Conservation (phyloP, 2,329 filamentous ascomycete genomes). For the Trichocomaceae sp. region DNA sequence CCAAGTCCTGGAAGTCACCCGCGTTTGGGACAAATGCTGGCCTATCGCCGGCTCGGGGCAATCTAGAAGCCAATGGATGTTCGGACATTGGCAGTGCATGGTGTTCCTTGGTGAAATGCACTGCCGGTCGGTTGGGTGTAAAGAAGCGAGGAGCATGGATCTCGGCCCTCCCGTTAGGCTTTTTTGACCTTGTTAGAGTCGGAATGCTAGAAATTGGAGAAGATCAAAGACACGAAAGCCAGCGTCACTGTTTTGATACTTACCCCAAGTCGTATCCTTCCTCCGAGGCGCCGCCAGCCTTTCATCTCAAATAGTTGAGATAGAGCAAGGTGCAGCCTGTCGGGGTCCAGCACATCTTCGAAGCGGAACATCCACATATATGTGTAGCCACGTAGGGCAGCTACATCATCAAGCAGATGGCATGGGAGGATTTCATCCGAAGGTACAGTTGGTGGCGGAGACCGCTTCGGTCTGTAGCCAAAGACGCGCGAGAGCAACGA, state of each 20-base stretch:
- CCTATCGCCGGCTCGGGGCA: conserved; percentile 1
- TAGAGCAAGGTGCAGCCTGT: neutral
- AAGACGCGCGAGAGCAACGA: neutral
- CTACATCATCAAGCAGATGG: neutral
- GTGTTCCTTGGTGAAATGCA: conserved; percentile 4
- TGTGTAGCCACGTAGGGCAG: neutral
- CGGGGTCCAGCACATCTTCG: conserved; percentile 1
- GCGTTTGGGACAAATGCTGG: neutral
- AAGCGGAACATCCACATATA: conserved; percentile 3
- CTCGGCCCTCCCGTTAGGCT: conserved; percentile 1
- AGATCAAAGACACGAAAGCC: neutral
- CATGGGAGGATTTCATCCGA: conserved; percentile 1
- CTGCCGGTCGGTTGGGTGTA: neutral
- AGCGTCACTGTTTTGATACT: neutral
- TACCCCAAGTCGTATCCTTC: conserved; percentile 1
- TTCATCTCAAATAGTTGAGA: conserved; percentile 4
- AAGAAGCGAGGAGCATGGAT: conserved; percentile 1
- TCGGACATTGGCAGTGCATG: neutral
- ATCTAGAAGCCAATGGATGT: neutral
- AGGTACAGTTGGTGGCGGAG: neutral
- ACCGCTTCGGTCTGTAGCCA: neutral
- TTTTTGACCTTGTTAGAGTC: neutral
- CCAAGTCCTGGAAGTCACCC: neutral
- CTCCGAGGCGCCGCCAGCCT: conserved; percentile 1
- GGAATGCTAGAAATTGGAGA: neutral